Percentiles rank a stretch among this genome's conserved stretches.
Conservation (phyloP, 2,329 filamentous ascomycete genomes). For the Talaromyces sp. region DNA sequence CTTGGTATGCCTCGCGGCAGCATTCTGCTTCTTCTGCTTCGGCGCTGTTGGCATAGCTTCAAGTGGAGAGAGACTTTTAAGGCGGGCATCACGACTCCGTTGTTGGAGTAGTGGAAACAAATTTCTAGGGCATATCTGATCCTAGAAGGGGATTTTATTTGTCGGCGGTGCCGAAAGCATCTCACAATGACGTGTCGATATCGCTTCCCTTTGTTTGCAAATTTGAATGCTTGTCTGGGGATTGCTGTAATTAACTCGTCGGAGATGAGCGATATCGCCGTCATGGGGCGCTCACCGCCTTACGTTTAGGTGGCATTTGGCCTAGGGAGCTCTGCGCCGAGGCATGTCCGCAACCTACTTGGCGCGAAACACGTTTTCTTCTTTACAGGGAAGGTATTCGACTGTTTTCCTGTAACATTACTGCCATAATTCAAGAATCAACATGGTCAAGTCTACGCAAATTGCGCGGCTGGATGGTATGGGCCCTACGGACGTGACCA, state of each 20-base stretch:
- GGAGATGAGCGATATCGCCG: background rate
- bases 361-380: background rate
- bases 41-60: slow-evolving; percentile 25
- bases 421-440: slow-evolving; percentile 3
- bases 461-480: slow-evolving; percentile 88
- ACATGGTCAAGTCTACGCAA: slow-evolving; percentile 87
- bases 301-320: slow-evolving; percentile 28
- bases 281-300: slow-evolving; percentile 25
- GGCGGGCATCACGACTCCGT: slow-evolving; percentile 13
- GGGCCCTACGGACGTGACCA: slow-evolving; percentile 9
- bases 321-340: slow-evolving; percentile 3
- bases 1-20: slow-evolving; percentile 23
- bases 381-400: background rate
- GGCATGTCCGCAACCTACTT: slow-evolving; percentile 14
- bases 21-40: slow-evolving; percentile 19
- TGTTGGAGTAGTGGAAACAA: background rate
- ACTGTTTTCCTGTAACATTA: background rate
- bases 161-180: background rate
- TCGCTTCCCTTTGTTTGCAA: slow-evolving; percentile 2
- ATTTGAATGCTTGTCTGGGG: background rate
- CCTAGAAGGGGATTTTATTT: background rate
- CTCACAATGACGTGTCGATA: background rate
- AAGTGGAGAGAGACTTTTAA: slow-evolving; percentile 16
- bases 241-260: background rate
- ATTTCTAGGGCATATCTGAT: background rate